phyloP scores from a whole-genome alignment of 2,329 filamentous ascomycete species.

The Alternaria gaisen region DNA sequence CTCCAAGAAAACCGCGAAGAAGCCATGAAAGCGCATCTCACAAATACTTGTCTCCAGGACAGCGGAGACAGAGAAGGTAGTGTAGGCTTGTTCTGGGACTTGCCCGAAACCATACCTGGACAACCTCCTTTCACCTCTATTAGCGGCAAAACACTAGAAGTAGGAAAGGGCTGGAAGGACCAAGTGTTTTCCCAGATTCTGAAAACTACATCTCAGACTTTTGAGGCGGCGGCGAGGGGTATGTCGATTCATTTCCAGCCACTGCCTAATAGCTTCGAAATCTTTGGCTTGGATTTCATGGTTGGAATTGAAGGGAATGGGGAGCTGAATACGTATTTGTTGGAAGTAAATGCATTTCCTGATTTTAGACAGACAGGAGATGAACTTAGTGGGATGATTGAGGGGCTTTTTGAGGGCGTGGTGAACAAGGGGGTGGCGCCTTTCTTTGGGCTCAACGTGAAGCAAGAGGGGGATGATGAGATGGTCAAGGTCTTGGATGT shows the following conservation, averaged over 20 bases:
- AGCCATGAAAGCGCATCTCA: conserved; percentile 78
- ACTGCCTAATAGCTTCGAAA: conserved; percentile 86
- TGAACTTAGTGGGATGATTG: conserved; percentile 75
- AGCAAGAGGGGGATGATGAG: conserved; percentile 21
- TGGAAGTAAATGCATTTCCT: conserved; percentile 96
- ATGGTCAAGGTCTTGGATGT: conserved; percentile 57
- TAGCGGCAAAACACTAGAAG: neutral
- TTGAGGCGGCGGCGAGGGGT: conserved; percentile 83
- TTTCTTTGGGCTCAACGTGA: conserved; percentile 66
- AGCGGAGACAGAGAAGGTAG: conserved; percentile 65
- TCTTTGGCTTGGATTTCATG: conserved; percentile 91
- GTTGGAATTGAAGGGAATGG: conserved; percentile 62
- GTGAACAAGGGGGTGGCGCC: conserved; percentile 71
- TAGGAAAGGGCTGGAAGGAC: conserved; percentile 58
- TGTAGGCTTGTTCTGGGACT: conserved; percentile 78
- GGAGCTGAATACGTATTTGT: conserved; percentile 69
- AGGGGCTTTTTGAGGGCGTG: conserved; percentile 78
- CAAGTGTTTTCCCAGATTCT: conserved; percentile 79
- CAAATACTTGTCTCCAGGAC: conserved; percentile 92
- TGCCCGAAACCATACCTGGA: conserved; percentile 55
- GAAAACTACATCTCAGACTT: conserved; percentile 75
- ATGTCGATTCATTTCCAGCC: conserved; percentile 95
- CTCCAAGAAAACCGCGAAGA: conserved; percentile 33
- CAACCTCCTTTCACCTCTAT: conserved; percentile 25
- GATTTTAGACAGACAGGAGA: conserved; percentile 93